Evolutionary conservation across 306 rosid species (phyloP).

Genomic region (Quercus bicolor): DNA sequence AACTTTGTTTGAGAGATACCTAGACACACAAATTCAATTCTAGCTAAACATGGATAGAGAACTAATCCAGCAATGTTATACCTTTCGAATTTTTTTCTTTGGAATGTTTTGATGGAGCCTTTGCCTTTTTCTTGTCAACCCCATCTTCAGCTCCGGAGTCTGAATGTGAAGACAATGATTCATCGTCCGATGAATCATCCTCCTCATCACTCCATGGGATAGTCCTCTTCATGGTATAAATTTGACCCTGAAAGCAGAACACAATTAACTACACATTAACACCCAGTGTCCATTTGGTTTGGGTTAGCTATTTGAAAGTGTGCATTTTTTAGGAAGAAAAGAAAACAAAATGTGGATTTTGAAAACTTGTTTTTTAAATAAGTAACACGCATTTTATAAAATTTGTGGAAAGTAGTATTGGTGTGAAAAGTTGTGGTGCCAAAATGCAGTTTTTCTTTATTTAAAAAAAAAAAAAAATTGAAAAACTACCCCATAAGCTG

Average conservation of each 20-base stretch:
- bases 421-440: too few species aligned
- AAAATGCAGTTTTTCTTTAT: too few species aligned
- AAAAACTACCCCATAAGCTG: too few species aligned
- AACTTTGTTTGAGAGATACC: background rate
- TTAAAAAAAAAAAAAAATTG: too few species aligned
- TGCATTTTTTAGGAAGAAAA: too few species aligned
- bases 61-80: background rate
- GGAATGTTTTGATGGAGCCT: constrained; percentile 2
- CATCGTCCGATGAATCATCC: constrained; percentile 46
- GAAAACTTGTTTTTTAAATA: too few species aligned
- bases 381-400: too few species aligned
- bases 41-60: background rate
- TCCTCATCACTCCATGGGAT: constrained; percentile 72
- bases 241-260: constrained; percentile 13
- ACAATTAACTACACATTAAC: background rate
- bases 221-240: constrained; percentile 66
- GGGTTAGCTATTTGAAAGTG: too few species aligned
- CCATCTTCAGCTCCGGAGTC: constrained; percentile 43
- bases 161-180: constrained; percentile 47
- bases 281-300: too few species aligned
- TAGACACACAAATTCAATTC: background rate
- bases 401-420: too few species aligned
- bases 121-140: constrained; percentile 36
- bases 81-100: constrained; percentile 15
- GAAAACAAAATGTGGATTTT: too few species aligned